These are phyloP conservation scores for Rhododendron vialii DNA, from an alignment of 148 eudicot genomes.

Conservation along the genomic window DNA sequence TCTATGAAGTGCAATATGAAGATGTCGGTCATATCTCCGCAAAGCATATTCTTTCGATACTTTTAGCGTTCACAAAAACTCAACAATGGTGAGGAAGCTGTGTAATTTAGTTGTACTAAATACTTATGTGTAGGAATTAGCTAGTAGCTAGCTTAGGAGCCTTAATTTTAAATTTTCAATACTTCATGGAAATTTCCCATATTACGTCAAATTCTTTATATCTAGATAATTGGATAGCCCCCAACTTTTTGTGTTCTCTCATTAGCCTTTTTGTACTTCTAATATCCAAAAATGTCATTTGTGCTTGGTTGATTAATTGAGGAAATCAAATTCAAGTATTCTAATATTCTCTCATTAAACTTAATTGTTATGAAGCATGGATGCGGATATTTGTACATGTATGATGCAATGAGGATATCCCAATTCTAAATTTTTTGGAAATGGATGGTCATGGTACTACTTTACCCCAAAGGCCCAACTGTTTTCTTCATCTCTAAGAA, in stretches of 20 bases:
- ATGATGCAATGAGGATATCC: neutral
- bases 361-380: neutral
- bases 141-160: neutral
- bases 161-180: neutral
- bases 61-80: neutral
- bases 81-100: neutral
- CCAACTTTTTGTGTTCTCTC: neutral
- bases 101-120: neutral
- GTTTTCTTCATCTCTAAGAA: neutral
- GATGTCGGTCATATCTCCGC: neutral
- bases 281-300: no score
- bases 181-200: neutral
- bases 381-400: neutral
- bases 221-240: neutral
- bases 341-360: neutral
- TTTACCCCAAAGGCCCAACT: neutral
- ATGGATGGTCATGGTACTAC: neutral
- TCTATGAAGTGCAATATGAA: neutral
- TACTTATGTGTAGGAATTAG: neutral
- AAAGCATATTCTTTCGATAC: neutral
- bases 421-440: neutral
- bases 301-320: no score
- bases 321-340: neutral
- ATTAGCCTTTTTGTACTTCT: no score
- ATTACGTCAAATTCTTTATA: neutral